Base-by-base conservation (phyloP, 2,329 filamentous ascomycete genomes). In the Botrytis pseudocinerea region DNA sequence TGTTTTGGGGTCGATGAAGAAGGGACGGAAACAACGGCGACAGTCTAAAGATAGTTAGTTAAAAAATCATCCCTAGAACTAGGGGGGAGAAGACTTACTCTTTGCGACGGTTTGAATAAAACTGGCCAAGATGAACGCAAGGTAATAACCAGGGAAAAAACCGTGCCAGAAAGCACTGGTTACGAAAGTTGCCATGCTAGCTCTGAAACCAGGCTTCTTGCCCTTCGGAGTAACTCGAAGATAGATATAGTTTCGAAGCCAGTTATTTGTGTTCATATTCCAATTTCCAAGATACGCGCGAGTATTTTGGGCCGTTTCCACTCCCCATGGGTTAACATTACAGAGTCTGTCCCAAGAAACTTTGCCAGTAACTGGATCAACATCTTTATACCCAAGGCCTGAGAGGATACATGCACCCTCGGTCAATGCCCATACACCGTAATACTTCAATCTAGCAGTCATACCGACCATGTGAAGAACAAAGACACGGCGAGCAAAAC, bases 231-330 rank as follows among this genome's bases (percentile, higher is more conserved):
- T 99, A 4, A 99, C 96, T 38, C 96, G 91, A 65, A 99, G 87
- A 81, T 98, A 99, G 78, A 99, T 87, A 80, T 98, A 99, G 82
- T 98, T 97, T 64, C 95, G 90, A 75, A 99, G 85, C 96, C 96
- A 99, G 79, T 93, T 90, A 82, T 98, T 99, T 20, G 96, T 99
- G 83, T 98, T 98, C 85, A 98, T 97, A 82, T 99, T 99, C 96
- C 96, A 99, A 79, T 90, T 92, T 66, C 91, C 95, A 4, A 99
- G 87, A 79, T 96, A 98, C 2, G 90, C 94, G 71, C 95, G 91
- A n/a, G 93, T 93, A 81, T 98, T 99, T 83, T 98, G 95, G 1
- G 95, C 96, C 0, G 90, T 87, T 83, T 99, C 96, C 42, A 99
- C 93, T 3, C 89, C 90, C 87, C 90, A 91, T 0, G 96, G 92